These are phyloP conservation scores for Phyllosticta citribraziliensis DNA, from an alignment of 2,329 filamentous ascomycete genomes.

Conservation along the genomic window DNA sequence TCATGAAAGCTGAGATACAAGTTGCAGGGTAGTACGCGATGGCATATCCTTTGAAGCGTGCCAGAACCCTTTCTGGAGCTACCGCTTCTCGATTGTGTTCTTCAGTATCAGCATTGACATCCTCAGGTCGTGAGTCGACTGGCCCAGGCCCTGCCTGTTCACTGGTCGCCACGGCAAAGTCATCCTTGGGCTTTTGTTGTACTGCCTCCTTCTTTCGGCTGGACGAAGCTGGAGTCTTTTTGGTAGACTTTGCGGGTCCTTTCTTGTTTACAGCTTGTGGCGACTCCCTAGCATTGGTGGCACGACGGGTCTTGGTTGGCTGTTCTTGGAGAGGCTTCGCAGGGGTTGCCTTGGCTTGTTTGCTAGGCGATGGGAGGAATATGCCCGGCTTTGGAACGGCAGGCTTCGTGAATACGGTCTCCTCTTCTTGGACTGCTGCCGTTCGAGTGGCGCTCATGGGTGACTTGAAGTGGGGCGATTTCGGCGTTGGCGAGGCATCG, in stretches of 20 bases:
- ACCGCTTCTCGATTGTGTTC: constrained; percentile 18
- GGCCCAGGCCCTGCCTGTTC: background rate
- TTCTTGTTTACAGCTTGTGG: background rate
- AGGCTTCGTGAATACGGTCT: constrained; percentile 12
- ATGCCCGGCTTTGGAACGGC: constrained; percentile 17
- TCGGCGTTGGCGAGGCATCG: constrained; percentile 1
- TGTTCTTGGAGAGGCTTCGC: constrained; percentile 14
- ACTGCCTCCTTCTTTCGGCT: background rate
- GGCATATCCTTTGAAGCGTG: constrained; percentile 46
- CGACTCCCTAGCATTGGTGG: background rate
- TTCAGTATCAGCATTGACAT: background rate
- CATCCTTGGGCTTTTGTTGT: background rate
- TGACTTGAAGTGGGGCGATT: background rate
- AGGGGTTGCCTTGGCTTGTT: constrained; percentile 13
- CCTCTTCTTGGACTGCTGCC: background rate
- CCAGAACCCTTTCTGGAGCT: constrained; percentile 46
- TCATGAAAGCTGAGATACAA: constrained; percentile 40
- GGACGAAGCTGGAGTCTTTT: background rate
- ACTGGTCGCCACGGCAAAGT: too few species aligned
- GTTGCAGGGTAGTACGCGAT: constrained; percentile 51
- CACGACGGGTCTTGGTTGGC: background rate
- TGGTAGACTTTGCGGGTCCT: background rate
- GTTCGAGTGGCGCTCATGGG: background rate
- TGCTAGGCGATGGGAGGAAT: constrained; percentile 11
- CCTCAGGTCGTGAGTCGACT: background rate